Conservation (phyloP, 2,329 filamentous ascomycete genomes). For the Colletotrichum viniferum region DNA sequence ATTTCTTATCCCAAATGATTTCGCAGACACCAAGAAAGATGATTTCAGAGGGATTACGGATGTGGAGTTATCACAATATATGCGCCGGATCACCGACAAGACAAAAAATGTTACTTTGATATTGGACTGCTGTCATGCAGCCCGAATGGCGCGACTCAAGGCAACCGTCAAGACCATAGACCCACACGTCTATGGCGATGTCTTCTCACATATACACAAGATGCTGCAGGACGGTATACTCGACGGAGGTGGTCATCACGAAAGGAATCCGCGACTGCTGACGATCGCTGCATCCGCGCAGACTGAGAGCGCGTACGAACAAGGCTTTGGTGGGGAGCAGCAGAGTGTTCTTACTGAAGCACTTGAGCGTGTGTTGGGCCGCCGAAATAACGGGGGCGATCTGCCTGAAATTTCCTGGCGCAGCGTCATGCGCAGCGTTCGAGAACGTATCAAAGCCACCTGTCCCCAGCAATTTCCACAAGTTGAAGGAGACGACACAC, state of each 20-base stretch:
- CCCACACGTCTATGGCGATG: not conserved
- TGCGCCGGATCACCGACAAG: not conserved
- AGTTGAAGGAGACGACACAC: not conserved
- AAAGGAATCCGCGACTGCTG: not conserved
- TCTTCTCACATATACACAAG: not conserved
- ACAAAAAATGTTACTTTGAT: not conserved
- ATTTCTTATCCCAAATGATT: not conserved
- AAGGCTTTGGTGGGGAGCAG: not conserved
- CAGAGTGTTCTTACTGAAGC: not conserved
- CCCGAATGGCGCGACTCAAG: not conserved
- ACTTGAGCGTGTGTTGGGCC: not conserved
- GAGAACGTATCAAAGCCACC: not conserved
- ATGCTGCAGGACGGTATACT: not conserved
- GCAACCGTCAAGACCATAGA: not conserved
- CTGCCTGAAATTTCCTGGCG: too few species aligned
- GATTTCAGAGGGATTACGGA: not conserved
- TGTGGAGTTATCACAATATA: not conserved
- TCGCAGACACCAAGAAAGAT: not conserved
- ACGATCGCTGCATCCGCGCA: not conserved
- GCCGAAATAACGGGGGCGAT: too few species aligned
- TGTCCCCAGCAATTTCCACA: not conserved
- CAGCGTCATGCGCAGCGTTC: not conserved
- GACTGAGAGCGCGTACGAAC: not conserved
- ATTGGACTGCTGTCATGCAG: not conserved
- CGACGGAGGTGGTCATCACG: not conserved